Conservation (phyloP, 225 moss, liverwort and hornwort species). For the Lunularia cruciata region DNA sequence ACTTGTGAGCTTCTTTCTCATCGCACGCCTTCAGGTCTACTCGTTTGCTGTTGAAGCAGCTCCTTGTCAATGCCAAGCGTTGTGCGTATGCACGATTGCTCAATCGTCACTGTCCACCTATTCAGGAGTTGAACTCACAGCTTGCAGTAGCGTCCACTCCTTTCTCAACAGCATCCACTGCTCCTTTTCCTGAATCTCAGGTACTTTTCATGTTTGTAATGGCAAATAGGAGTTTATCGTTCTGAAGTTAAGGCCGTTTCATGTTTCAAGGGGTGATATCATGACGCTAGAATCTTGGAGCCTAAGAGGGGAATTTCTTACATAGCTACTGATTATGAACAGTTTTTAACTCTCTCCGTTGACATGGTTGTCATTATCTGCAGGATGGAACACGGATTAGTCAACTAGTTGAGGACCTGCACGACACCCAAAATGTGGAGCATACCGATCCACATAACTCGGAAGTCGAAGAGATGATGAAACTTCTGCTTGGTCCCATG, state of each 20-base stretch:
- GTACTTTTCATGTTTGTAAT: conserved; percentile 5
- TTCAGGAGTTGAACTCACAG: conserved; percentile 40
- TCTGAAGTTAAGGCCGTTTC: not conserved
- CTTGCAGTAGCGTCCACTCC: conserved; percentile 20
- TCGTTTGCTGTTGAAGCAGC: conserved; percentile 38
- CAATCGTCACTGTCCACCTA: conserved; percentile 89
- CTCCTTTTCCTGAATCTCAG: conserved; percentile 32
- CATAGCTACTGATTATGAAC: too few species aligned
- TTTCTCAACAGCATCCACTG: conserved; percentile 14
- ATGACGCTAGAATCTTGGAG: too few species aligned
- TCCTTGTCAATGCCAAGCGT: conserved; percentile 53
- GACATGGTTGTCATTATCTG: conserved; percentile 13
- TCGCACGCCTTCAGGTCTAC: conserved; percentile 21
- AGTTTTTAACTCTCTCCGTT: not conserved
- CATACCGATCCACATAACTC: conserved; percentile 15
- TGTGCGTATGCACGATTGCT: conserved; percentile 82
- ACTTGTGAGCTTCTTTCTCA: too few species aligned
- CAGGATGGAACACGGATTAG: conserved; percentile 7
- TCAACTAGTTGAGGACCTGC: conserved; percentile 12
- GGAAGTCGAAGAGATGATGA: conserved; percentile 40
- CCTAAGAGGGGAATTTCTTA: too few species aligned
- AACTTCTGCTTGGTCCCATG: conserved; percentile 33
- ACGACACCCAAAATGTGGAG: conserved; percentile 14
- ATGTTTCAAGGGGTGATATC: too few species aligned
- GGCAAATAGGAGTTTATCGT: too few species aligned